phyloP scores from a whole-genome alignment of 768 basidiomycete species.

The Auricularia auricula-judae region DNA sequence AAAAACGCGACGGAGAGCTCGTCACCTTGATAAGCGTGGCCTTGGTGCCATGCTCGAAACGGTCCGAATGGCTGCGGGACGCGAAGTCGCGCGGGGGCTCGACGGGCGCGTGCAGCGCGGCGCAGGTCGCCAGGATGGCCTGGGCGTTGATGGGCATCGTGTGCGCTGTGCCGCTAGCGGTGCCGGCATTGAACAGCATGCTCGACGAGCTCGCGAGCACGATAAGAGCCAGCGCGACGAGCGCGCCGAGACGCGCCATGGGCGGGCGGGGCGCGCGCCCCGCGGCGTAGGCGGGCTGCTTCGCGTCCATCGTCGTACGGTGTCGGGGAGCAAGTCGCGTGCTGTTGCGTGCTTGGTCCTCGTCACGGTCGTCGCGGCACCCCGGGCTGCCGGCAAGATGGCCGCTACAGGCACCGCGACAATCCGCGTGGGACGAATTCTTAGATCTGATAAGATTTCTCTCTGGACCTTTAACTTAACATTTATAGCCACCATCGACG shows the following conservation, averaged over 20 bases:
- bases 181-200: background rate
- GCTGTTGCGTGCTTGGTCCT: background rate
- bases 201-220: background rate
- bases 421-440: background rate
- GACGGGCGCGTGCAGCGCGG: constrained; percentile 16
- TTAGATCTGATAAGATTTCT: too few relatives aligned
- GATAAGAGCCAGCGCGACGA: background rate
- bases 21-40: constrained; percentile 44
- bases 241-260: background rate
- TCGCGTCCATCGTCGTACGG: background rate
- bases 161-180: background rate
- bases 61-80: constrained; percentile 36
- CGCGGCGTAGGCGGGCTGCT: background rate
- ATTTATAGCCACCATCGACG: too few relatives aligned
- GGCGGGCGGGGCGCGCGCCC: background rate
- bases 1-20: constrained; percentile 39
- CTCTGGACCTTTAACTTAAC: too few relatives aligned
- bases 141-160: constrained; percentile 1
- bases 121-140: constrained; percentile 14
- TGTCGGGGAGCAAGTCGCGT: background rate
- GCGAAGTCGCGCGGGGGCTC: constrained; percentile 21
- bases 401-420: background rate
- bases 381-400: background rate
- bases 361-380: background rate
- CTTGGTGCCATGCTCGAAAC: constrained; percentile 54